Percentiles rank a stretch among this genome's conserved stretches.
phyloP scores from a whole-genome alignment of 805 yeast species.

The Saccharomycopsis olivae region DNA sequence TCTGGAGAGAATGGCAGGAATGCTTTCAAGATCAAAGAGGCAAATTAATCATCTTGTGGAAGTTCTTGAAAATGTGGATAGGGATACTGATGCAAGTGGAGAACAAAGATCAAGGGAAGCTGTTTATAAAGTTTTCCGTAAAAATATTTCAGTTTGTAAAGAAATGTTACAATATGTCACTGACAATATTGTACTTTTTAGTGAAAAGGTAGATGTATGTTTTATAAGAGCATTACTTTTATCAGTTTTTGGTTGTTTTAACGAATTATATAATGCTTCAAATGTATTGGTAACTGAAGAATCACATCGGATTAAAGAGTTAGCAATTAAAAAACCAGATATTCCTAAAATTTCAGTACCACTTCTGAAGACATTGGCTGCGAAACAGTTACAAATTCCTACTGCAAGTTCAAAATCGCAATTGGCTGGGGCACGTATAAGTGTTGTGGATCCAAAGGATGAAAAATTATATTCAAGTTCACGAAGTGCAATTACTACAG shows the following conservation, averaged over 20 bases:
- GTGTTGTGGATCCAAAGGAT: slow-evolving; percentile 17
- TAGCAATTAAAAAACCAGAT: background rate
- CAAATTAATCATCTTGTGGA: slow-evolving; percentile 35
- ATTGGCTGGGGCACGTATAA: slow-evolving; percentile 15
- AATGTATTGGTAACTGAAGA: background rate
- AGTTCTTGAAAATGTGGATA: slow-evolving; percentile 30
- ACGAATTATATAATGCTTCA: slow-evolving; percentile 34
- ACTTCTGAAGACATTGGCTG: background rate
- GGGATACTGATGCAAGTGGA: background rate
- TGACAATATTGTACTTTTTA: slow-evolving; percentile 29
- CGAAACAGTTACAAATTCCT: slow-evolving; percentile 3
- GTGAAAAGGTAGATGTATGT: slow-evolving; percentile 33
- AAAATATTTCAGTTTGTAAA: slow-evolving; percentile 26
- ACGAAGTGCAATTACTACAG: slow-evolving; percentile 14
- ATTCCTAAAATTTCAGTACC: background rate
- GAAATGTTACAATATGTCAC: slow-evolving; percentile 28
- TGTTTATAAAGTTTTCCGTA: slow-evolving; percentile 2
- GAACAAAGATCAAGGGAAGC: background rate
- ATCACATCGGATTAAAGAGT: too few species aligned
- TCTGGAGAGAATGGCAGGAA: background rate
- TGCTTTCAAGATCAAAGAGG: slow-evolving; percentile 30
- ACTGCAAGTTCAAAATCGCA: slow-evolving; percentile 4
- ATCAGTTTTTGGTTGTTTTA: slow-evolving; percentile 34
- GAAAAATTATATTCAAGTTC: slow-evolving; percentile 14
- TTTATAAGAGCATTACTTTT: slow-evolving; percentile 34